Base-by-base conservation (phyloP, 108 stramenopile genomes). In the Chaetoceros muelleri region DNA sequence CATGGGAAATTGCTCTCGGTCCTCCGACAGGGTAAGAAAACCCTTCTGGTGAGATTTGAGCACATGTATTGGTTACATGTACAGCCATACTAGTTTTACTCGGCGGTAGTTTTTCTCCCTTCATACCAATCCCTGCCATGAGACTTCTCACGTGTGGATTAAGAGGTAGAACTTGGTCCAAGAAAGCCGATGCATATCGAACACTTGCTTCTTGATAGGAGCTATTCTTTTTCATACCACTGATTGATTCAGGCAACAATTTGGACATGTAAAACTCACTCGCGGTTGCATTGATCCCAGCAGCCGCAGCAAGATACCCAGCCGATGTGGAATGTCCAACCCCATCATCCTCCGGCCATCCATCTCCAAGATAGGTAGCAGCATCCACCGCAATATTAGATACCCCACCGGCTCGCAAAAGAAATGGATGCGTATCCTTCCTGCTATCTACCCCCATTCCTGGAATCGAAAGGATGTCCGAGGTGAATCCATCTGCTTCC, bases 11-110 rank as follows among this genome's bases (percentile, higher is more conserved):
- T 8, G 85, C 84, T 44, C 88, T 46, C 30, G 84, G 84, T 28
- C 93, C 93, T 30, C 93, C 93, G 30, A 94, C 70, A 3, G 93
- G 93, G 57, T 94, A 90, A 30, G 78, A 54, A 70, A 88, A 65
- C 10, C 87, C 93, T 68, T 90, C 88, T 30, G 72, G 78, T 57
- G 75, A 72, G 19, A 77, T 57, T 56, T 70, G 68, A 20, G 79
- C 69, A 52, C 78, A 75, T 1, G 86, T 46, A 61, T 88, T 82
- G 13, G 79, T 75, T 7, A 90, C 71, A 67, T 90, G 88, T 20
- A 80, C 84, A 31, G 78, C 93, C 88, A 94, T 86, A 58, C 88
- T 87, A 2, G 83, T 74, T 40, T 72, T 69, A 48, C 81, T 82
- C 3, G 93, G 93, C 55, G 62, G 51, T 8, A 90, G 28, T 50